Evolutionary conservation across 768 basidiomycete species (phyloP).

Genomic region (Dentipellis fragilis): DNA sequence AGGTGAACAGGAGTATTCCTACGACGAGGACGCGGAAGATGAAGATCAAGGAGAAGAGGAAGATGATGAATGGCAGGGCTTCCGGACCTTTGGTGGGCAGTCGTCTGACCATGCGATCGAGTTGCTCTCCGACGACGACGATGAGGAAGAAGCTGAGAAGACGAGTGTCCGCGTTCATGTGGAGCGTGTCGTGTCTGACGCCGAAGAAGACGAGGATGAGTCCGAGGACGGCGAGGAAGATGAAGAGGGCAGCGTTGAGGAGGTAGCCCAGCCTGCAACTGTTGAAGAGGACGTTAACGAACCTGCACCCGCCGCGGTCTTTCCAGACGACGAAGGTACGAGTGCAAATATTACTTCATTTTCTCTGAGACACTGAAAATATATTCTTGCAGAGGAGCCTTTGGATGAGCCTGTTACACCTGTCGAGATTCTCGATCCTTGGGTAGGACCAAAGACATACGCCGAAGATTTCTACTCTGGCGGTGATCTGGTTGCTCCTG

Average conservation of each 20-base stretch:
- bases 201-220: conserved; percentile 8
- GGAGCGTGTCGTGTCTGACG: background rate
- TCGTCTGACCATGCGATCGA: background rate
- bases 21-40: conserved; percentile 8
- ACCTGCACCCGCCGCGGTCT: conserved; percentile 4
- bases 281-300: conserved; percentile 8
- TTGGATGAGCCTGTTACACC: background rate
- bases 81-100: background rate
- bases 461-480: conserved; percentile 37
- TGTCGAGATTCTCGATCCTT: conserved; percentile 28
- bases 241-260: conserved; percentile 8
- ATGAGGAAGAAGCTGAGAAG: conserved; percentile 31
- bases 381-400: background rate
- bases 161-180: conserved; percentile 29
- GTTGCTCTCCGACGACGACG: conserved; percentile 14
- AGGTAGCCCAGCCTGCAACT: background rate
- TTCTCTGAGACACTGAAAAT: background rate
- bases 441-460: conserved; percentile 28
- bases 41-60: conserved; percentile 5
- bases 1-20: conserved; percentile 20
- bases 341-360: background rate
- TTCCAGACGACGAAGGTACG: background rate
- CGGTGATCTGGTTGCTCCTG: conserved; percentile 22
- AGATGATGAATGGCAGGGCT: conserved; percentile 7
- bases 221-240: conserved; percentile 12